Evolutionary conservation across 1,284 basidiomycete genomes (phyloP).

Genomic region (Ustilago hordei): DNA sequence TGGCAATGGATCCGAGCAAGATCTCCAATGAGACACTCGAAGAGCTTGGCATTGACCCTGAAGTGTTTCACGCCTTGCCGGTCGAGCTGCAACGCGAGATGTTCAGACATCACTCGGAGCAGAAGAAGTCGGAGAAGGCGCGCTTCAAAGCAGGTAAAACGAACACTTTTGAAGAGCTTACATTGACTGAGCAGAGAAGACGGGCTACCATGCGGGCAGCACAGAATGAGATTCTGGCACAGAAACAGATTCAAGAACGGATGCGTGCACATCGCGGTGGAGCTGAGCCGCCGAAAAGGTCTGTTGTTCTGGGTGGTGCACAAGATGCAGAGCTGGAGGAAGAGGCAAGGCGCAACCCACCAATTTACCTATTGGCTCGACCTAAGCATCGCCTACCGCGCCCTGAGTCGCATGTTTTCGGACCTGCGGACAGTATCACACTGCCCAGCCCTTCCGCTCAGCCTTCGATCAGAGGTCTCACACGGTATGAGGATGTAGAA

Average conservation of each 20-base stretch:
- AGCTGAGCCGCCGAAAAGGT: conserved; percentile 1
- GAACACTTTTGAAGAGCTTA: conserved; percentile 29
- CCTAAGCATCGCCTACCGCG: conserved; percentile 11
- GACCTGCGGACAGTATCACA: neutral
- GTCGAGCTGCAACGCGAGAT: conserved; percentile 56
- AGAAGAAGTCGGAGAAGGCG: conserved; percentile 33
- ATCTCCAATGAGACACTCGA: conserved; percentile 28
- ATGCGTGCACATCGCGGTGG: conserved; percentile 18
- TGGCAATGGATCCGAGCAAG: conserved; percentile 41
- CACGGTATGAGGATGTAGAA: conserved; percentile 20
- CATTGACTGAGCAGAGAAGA: conserved; percentile 42
- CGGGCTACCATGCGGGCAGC: conserved; percentile 46
- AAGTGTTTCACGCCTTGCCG: conserved; percentile 60
- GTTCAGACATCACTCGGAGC: conserved; percentile 36
- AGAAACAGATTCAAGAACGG: conserved; percentile 22
- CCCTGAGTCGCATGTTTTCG: conserved; percentile 18
- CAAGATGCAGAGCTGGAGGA: conserved; percentile 12
- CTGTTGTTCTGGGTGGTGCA: neutral
- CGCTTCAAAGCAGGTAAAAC: conserved; percentile 33
- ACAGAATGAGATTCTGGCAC: conserved; percentile 17
- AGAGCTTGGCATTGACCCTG: conserved; percentile 56
- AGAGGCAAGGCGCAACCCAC: conserved; percentile 25
- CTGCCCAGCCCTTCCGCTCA: neutral
- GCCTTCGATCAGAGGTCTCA: conserved; percentile 40
- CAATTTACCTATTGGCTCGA: conserved; percentile 24